phyloP scores from a whole-genome alignment of 257 asterid genomes.

The Leptodermis oblonga region DNA sequence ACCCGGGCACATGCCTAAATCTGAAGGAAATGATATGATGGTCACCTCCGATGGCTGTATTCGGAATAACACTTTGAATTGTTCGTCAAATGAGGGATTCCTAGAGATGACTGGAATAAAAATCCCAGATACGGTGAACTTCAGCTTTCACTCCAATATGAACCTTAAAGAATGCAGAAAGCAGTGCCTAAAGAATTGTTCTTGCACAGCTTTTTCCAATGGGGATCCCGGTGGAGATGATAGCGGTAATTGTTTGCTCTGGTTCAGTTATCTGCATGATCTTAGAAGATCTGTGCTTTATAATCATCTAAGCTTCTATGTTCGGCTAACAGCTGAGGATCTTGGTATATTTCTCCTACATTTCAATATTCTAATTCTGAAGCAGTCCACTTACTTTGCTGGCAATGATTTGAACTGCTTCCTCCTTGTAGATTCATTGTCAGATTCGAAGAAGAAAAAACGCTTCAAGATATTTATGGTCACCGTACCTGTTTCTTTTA shows the following conservation, averaged over 20 bases:
- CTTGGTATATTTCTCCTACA: conserved; percentile 7
- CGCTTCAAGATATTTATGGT: background rate
- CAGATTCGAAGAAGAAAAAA: background rate
- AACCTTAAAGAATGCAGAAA: conserved; percentile 27
- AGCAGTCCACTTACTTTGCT: background rate
- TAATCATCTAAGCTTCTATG: background rate
- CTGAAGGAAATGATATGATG: conserved; percentile 21
- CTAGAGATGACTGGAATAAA: conserved; percentile 35
- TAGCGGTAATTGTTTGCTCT: conserved; percentile 20
- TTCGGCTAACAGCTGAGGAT: conserved; percentile 5
- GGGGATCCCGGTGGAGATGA: conserved; percentile 25
- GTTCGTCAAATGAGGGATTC: conserved; percentile 44
- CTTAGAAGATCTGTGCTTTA: background rate
- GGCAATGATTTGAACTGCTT: background rate
- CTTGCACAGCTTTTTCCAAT: conserved; percentile 27
- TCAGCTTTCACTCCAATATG: conserved; percentile 36
- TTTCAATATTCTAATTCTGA: background rate
- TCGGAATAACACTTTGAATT: conserved; percentile 33
- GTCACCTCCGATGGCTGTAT: conserved; percentile 33
- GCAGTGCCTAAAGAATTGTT: conserved; percentile 31
- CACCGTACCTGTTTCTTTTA: background rate
- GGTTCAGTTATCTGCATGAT: conserved; percentile 17
- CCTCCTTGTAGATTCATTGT: background rate
- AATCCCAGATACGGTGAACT: conserved; percentile 52
- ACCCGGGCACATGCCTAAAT: conserved; percentile 36